Evolutionary conservation across 768 basidiomycete species (phyloP).

Genomic region (Thelephora ganbajun): DNA sequence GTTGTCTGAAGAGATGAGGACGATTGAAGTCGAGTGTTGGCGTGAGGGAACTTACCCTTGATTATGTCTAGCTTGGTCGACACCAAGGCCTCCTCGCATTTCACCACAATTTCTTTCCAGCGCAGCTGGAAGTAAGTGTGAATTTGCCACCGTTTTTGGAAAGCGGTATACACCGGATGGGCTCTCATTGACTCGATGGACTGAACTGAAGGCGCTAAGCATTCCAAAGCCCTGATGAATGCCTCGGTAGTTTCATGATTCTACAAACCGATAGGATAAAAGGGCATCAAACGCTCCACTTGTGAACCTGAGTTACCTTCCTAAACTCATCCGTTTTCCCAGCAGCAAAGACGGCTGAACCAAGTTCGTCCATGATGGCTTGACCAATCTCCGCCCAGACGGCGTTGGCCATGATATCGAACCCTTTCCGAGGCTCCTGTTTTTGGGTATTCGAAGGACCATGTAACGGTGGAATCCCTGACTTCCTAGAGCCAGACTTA

Average conservation of each 20-base stretch:
- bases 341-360: slow-evolving; percentile 73
- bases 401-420: slow-evolving; percentile 78
- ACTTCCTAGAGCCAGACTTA: slow-evolving; percentile 24
- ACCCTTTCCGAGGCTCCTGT: slow-evolving; percentile 38
- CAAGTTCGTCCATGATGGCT: slow-evolving; percentile 77
- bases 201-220: slow-evolving; percentile 60
- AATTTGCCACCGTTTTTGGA: slow-evolving; percentile 86
- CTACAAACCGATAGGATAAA: slow-evolving; percentile 23
- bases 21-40: background rate
- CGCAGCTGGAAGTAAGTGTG: slow-evolving; percentile 94
- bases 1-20: slow-evolving; percentile 5
- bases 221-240: slow-evolving; percentile 74
- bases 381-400: slow-evolving; percentile 78
- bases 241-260: slow-evolving; percentile 74
- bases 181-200: slow-evolving; percentile 59
- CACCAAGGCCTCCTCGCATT: slow-evolving; percentile 56
- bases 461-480: background rate
- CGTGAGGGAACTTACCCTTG: slow-evolving; percentile 22
- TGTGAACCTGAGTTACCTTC: slow-evolving; percentile 36
- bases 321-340: slow-evolving; percentile 86
- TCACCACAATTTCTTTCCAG: slow-evolving; percentile 85
- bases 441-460: slow-evolving; percentile 5
- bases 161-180: slow-evolving; percentile 56
- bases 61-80: slow-evolving; percentile 26
- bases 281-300: background rate